Evolutionary conservation across 306 rosid species (phyloP).

Genomic region (Cercis canadensis): DNA sequence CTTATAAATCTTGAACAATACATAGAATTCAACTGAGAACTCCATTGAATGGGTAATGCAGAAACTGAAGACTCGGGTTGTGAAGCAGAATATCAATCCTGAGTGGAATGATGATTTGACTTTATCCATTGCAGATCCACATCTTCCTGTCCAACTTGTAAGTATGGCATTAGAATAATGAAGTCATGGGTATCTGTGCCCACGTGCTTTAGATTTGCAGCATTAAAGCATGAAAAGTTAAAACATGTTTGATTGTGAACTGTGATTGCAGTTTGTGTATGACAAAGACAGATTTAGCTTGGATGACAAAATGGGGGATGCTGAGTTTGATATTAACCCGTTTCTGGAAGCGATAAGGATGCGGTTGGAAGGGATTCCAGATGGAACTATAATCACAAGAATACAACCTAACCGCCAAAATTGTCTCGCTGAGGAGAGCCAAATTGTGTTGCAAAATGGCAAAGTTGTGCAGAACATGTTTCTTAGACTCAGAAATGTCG

Average conservation of each 20-base stretch:
- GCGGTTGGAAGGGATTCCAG: conserved; percentile 45
- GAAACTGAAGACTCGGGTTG: conserved; percentile 81
- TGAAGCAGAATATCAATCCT: conserved; percentile 69
- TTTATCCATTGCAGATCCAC: conserved; percentile 66
- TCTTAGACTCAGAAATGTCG: conserved; percentile 82
- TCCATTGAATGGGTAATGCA: conserved; percentile 26
- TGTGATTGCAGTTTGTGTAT: conserved; percentile 63
- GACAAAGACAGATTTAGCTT: conserved; percentile 69
- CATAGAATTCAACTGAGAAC: too few species aligned
- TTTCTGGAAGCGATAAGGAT: conserved; percentile 56
- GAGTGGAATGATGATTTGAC: conserved; percentile 92
- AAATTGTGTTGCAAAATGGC: conserved; percentile 57
- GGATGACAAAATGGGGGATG: conserved; percentile 93
- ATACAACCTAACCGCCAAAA: conserved; percentile 62
- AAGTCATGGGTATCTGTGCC: neutral
- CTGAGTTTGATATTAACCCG: conserved; percentile 64
- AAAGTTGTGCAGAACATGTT: conserved; percentile 62
- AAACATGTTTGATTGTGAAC: neutral
- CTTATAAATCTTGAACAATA: neutral
- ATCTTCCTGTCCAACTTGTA: conserved; percentile 63
- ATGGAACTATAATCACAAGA: conserved; percentile 57
- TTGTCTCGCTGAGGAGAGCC: conserved; percentile 79
- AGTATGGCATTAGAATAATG: too few species aligned
- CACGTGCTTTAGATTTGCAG: neutral
- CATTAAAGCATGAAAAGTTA: too few species aligned